Percentiles rank a stretch among this genome's conserved stretches.
These are phyloP conservation scores for Rhodamnia argentea DNA, from an alignment of 345 rosid species.

Conservation along the genomic window DNA sequence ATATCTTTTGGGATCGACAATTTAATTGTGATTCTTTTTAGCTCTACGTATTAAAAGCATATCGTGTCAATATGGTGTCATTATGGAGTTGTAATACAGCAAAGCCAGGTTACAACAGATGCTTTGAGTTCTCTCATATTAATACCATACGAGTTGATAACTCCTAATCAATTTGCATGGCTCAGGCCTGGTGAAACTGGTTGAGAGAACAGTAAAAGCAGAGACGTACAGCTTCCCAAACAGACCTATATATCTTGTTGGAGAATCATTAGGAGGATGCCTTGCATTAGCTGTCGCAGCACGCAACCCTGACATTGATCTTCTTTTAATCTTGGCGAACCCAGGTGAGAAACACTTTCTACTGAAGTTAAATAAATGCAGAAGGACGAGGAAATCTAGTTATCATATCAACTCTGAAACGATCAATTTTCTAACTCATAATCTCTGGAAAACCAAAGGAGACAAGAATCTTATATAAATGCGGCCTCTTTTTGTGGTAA, in stretches of 20 bases:
- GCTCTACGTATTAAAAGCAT: not conserved
- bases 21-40: not conserved
- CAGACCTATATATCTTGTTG: constrained; percentile 70
- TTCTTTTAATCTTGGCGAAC: constrained; percentile 53
- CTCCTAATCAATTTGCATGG: not conserved
- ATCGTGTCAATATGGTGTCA: not conserved
- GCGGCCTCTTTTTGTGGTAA: not conserved
- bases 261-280: constrained; percentile 81
- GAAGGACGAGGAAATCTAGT: not conserved
- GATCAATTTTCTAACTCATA: not conserved
- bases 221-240: constrained; percentile 24
- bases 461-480: not conserved
- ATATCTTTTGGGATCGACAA: not conserved
- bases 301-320: constrained; percentile 55
- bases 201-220: constrained; percentile 37
- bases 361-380: not conserved
- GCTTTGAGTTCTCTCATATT: not conserved
- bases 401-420: not conserved
- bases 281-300: constrained; percentile 64
- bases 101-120: not conserved
- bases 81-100: not conserved
- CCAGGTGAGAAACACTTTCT: constrained; percentile 35
- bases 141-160: not conserved
- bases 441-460: not conserved
- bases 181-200: constrained; percentile 54